Percentiles rank a stretch among this genome's conserved stretches.
Conservation (phyloP, 2,329 filamentous ascomycete genomes). For the Venturia oleaginea region DNA sequence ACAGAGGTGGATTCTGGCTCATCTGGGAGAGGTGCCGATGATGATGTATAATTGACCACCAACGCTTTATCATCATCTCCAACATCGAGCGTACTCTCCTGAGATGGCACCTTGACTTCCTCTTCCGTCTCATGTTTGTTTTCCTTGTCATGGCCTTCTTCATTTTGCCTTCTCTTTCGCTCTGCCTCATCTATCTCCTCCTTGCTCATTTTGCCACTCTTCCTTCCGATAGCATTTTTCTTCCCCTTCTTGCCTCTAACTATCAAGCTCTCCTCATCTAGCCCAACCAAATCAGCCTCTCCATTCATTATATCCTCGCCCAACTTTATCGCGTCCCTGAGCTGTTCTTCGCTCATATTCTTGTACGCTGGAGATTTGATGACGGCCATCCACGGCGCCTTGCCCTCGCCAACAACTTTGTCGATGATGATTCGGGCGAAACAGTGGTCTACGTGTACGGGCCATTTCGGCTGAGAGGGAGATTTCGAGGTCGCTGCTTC, state of each 20-base stretch:
- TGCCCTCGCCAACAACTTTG: slow-evolving; percentile 29
- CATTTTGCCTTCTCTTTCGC: slow-evolving; percentile 5
- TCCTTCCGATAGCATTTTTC: slow-evolving; percentile 15
- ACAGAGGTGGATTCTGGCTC: background rate
- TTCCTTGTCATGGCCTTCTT: background rate
- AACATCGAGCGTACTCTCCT: background rate
- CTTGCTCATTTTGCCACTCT: slow-evolving; percentile 7
- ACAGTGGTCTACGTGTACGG: slow-evolving; percentile 35
- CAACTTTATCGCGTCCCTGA: slow-evolving; percentile 30
- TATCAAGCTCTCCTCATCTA: slow-evolving; percentile 33
- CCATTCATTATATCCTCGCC: slow-evolving; percentile 31
- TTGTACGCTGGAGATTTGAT: slow-evolving; percentile 34
- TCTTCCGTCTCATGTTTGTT: background rate
- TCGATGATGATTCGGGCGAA: slow-evolving; percentile 39
- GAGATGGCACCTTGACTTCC: background rate
- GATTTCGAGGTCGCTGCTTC: slow-evolving; percentile 22
- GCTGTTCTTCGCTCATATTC: slow-evolving; percentile 33
- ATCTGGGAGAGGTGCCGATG: background rate
- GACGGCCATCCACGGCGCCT: slow-evolving; percentile 33
- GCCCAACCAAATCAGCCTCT: slow-evolving; percentile 27
- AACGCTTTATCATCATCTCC: background rate
- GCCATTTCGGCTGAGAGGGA: slow-evolving; percentile 31
- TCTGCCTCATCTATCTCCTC: slow-evolving; percentile 11
- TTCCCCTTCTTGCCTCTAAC: slow-evolving; percentile 28
- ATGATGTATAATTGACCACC: background rate